Base-by-base conservation (phyloP, 768 basidiomycete genomes). In the Boletus huronensis region DNA sequence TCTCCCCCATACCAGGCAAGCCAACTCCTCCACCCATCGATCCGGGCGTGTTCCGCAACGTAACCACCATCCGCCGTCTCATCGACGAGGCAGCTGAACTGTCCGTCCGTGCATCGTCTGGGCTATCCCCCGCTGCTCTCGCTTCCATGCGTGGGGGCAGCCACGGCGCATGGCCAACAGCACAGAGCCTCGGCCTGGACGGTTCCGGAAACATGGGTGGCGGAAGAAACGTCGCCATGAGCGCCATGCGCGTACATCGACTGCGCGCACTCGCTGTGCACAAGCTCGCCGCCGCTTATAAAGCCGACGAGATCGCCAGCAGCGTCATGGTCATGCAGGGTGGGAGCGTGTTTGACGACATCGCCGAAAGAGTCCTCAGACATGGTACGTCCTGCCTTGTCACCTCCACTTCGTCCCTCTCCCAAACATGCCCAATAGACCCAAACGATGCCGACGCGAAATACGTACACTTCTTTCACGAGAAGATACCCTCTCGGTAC, bases 281-380 rank as follows among this genome's bases (percentile, higher is more conserved):
- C 70, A 92, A 91, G 67, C 75, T 94, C 38, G 90, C 92, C 1
- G 81, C 85, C 23, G 93, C 93, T 5, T 95, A 95, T 64, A 84
- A 85, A 66, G 79, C 83, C 11, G 93, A 95, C 66, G 93, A 95
- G 69, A 90, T 95, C 63, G 93, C 93, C 1, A 89, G 90, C 1
- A 92, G 89, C 64, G 93, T 95, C 26, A 90, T 94, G 86, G 84
- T 95, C 31, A 95, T 95, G 93, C 93, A 95, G 66, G 91, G 91
- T 35, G 91, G 93, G 5, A 92, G 86, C 58, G 88, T 93, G 3
- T 90, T 95, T 64, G 93, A 95, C 61, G 93, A 95, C 62, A 79
- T 95, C n/a, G 93, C 93, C 0, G 90, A 92, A 66, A 79, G 86
- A 14, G 92, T 95, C 9, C 79, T 94, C 50, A 90, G 77, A 78